These are phyloP conservation scores for Echeveria elegans DNA, from an alignment of 164 flowering plant genomes.

Conservation along the genomic window DNA sequence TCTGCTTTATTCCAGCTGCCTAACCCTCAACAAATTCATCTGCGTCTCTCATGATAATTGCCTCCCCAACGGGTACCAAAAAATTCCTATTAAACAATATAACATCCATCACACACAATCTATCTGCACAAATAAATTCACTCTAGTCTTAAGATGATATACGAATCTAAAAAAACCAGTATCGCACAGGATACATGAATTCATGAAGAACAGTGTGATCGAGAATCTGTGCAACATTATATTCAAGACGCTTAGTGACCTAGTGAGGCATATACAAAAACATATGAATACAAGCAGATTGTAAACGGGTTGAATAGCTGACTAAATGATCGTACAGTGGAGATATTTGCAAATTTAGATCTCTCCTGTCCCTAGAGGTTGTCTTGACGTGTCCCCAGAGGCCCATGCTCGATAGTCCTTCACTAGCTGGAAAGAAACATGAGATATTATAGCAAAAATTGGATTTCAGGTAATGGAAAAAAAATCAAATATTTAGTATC, in stretches of 20 bases:
- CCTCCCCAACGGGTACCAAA: conserved; percentile 4
- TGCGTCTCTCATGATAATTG: neutral
- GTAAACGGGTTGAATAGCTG: neutral
- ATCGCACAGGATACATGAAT: neutral
- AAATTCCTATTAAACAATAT: neutral
- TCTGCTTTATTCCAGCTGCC: neutral
- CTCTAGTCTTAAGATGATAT: neutral
- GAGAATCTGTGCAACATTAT: neutral
- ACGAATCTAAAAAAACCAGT: neutral
- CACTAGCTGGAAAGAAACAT: neutral
- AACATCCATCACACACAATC: conserved; percentile 1
- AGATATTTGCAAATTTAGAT: neutral
- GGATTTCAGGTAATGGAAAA: neutral
- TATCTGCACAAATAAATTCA: neutral
- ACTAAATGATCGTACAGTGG: neutral
- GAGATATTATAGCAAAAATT: too few relatives aligned
- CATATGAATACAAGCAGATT: neutral
- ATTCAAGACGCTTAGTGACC: neutral
- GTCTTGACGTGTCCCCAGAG: neutral
- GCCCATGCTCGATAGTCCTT: conserved; percentile 7
- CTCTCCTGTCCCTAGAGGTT: conserved; percentile 3
- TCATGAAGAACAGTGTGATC: neutral
- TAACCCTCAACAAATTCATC: conserved; percentile 2
- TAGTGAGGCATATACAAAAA: neutral
- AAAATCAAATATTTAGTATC: too few relatives aligned